A percentile compares a stretch with the other conserved stretches of the same genome.
phyloP scores from a whole-genome alignment of 768 basidiomycete genomes.

The Rhodotorula babjevae region DNA sequence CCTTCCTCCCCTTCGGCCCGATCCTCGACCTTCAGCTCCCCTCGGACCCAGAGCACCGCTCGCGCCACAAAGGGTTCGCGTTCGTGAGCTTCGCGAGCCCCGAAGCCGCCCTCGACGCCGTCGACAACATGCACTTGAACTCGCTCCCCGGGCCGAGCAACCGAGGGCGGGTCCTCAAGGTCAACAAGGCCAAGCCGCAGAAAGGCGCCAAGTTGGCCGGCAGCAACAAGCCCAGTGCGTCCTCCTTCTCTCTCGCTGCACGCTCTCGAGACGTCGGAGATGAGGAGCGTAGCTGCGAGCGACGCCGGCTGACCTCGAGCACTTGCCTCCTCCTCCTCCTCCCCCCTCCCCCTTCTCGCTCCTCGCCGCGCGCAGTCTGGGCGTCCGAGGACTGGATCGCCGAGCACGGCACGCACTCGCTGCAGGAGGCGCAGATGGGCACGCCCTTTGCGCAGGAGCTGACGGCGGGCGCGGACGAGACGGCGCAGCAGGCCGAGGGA shows the following conservation, averaged over 20 bases:
- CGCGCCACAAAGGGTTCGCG: slow-evolving; percentile 69
- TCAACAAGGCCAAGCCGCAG: slow-evolving; percentile 77
- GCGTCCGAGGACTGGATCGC: slow-evolving; percentile 90
- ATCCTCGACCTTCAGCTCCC: slow-evolving; percentile 88
- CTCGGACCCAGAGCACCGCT: slow-evolving; percentile 50
- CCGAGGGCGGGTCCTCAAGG: slow-evolving; percentile 61
- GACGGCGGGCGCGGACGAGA: background rate
- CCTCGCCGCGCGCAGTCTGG: slow-evolving; percentile 62
- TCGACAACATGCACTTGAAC: slow-evolving; percentile 89
- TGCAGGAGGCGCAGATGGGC: slow-evolving; percentile 3
- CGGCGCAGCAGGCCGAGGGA: background rate
- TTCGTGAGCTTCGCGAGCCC: slow-evolving; percentile 80
- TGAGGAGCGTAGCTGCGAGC: no score
- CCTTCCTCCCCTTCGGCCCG: slow-evolving; percentile 86
- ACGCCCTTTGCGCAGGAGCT: background rate
- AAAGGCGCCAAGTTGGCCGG: slow-evolving; percentile 54
- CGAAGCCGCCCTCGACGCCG: slow-evolving; percentile 87
- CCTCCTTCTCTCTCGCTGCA: background rate
- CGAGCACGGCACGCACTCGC: slow-evolving; percentile 65
- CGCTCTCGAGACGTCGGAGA: no score
- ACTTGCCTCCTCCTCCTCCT: background rate
- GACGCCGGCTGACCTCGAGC: background rate
- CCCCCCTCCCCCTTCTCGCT: background rate
- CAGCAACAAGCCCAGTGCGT: slow-evolving; percentile 42
- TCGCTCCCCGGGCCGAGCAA: slow-evolving; percentile 24